Conservation (phyloP, 192 early-diverging fungal species). For the Coemansia sp. region DNA sequence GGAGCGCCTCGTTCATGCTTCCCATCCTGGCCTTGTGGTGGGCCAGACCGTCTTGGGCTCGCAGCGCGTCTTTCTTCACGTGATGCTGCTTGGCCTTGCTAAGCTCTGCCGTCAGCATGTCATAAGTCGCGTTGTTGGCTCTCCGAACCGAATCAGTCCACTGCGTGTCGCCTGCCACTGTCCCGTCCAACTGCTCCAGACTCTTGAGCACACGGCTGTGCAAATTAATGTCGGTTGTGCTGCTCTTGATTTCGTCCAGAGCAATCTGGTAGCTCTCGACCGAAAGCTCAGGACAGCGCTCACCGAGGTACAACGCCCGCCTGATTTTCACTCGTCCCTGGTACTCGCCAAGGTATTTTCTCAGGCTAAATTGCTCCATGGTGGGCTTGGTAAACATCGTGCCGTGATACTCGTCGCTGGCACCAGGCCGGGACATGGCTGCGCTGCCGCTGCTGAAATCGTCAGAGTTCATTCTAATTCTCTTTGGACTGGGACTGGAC, state of each 20-base stretch:
- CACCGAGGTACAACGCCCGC: constrained; percentile 22
- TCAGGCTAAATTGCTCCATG: constrained; percentile 22
- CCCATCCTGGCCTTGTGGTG: constrained; percentile 14
- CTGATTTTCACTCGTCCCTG: constrained; percentile 18
- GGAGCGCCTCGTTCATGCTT: constrained; percentile 17
- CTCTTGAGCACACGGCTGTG: constrained; percentile 10
- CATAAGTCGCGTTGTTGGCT: constrained; percentile 6
- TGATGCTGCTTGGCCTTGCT: constrained; percentile 15
- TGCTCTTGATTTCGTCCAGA: constrained; percentile 17
- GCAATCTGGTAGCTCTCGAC: constrained; percentile 21
- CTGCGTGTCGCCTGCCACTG: not conserved
- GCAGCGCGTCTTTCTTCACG: constrained; percentile 18
- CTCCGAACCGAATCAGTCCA: constrained; percentile 10
- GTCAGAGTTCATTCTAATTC: constrained; percentile 17
- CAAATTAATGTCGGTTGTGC: constrained; percentile 14
- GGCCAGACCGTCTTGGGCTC: constrained; percentile 13
- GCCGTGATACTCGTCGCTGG: constrained; percentile 2
- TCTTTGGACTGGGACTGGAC: constrained; percentile 15
- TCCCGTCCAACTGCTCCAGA: constrained; percentile 14
- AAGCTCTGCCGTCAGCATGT: constrained; percentile 11
- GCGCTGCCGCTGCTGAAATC: not conserved
- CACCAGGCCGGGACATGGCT: not conserved
- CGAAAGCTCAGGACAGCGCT: constrained; percentile 17
- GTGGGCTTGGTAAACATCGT: constrained; percentile 12
- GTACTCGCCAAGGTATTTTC: constrained; percentile 33